Conservation (phyloP, 2,329 filamentous ascomycete species). For the Colletotrichum gloeosporioides region DNA sequence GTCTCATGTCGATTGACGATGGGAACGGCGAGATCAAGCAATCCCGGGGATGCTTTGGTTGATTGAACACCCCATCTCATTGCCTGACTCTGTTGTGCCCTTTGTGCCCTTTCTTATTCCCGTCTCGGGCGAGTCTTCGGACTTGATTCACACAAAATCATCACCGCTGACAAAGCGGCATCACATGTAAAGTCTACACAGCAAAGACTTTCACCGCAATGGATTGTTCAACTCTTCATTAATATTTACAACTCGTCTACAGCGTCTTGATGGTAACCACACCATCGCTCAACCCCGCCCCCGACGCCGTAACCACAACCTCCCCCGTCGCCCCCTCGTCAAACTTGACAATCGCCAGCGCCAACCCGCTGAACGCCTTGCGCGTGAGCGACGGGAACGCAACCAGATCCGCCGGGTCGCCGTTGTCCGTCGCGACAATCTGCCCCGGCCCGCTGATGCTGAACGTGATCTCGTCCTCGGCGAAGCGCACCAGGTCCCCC, state of each 20-base stretch:
- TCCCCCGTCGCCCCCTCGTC: conserved; percentile 17
- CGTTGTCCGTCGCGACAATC: conserved; percentile 58
- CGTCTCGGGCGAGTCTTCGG: neutral
- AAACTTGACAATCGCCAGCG: conserved; percentile 43
- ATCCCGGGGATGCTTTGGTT: neutral
- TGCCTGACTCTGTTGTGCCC: neutral
- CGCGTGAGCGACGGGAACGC: conserved; percentile 44
- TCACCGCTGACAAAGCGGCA: neutral
- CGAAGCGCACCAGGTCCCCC: conserved; percentile 48
- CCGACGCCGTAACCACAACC: neutral
- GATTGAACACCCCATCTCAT: neutral
- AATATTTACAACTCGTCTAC: neutral
- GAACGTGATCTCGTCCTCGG: conserved; percentile 48
- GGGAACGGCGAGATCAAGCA: neutral
- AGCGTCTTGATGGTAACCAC: neutral
- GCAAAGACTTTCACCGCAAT: fast-evolving
- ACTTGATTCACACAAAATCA: neutral
- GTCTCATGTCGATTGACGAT: neutral
- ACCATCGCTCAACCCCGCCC: neutral
- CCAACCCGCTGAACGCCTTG: conserved; percentile 45
- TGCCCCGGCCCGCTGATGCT: conserved; percentile 45
- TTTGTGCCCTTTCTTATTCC: neutral
- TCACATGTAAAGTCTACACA: neutral
- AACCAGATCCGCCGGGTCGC: conserved; percentile 49
- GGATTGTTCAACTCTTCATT: neutral